Percentiles rank a stretch among this genome's conserved stretches.
phyloP scores from a whole-genome alignment of 805 yeast species.

The Lipomyces anomalus region DNA sequence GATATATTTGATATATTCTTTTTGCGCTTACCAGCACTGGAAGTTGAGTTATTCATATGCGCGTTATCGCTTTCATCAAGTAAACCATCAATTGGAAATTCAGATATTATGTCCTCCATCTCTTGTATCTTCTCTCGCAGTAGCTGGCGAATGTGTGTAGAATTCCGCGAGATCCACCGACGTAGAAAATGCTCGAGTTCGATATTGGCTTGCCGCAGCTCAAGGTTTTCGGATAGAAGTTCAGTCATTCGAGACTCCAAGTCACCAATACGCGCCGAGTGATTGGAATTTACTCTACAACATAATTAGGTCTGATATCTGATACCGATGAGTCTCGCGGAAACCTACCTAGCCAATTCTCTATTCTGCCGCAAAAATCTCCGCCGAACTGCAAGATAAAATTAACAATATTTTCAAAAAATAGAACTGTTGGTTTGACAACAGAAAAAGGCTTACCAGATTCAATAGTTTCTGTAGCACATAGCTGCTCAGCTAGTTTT shows the following conservation, averaged over 20 bases:
- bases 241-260: slow-evolving; percentile 15
- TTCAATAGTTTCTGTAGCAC: slow-evolving; percentile 16
- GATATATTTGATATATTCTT: no score
- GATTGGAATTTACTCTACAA: slow-evolving; percentile 18
- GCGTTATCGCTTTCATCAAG: no score
- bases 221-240: slow-evolving; percentile 18
- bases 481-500: slow-evolving; percentile 15
- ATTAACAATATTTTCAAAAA: background rate
- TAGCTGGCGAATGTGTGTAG: slow-evolving; percentile 5
- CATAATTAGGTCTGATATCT: background rate
- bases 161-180: slow-evolving; percentile 8
- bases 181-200: slow-evolving; percentile 11
- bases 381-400: slow-evolving; percentile 9
- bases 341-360: slow-evolving; percentile 19
- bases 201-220: slow-evolving; percentile 17
- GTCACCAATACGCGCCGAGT: slow-evolving; percentile 17
- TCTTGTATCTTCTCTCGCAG: slow-evolving; percentile 12
- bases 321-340: background rate
- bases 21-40: no score
- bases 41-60: no score
- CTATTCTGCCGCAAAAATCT: slow-evolving; percentile 21
- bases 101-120: slow-evolving; percentile 9
- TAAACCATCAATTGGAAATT: no score
- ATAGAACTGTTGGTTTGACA: background rate
- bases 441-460: slow-evolving; percentile 8